phyloP scores from a whole-genome alignment of 768 basidiomycete species.

The Chalciporus chontae region DNA sequence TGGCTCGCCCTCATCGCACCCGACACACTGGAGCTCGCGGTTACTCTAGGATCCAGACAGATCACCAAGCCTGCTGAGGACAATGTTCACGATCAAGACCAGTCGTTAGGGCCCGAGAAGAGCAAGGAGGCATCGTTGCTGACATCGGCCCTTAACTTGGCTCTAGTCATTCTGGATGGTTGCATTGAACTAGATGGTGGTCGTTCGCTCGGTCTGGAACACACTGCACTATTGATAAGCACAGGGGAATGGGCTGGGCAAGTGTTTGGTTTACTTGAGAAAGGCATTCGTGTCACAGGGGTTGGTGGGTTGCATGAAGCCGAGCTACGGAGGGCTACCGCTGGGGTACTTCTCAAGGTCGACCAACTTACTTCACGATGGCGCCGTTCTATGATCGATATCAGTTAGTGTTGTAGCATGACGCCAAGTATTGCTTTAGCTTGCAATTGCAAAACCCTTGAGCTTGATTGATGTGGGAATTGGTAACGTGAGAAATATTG shows the following conservation, averaged over 20 bases:
- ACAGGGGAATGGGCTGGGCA: constrained; percentile 77
- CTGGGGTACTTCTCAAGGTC: constrained; percentile 78
- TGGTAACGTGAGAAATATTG: background rate
- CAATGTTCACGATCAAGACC: constrained; percentile 33
- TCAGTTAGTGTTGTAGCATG: constrained; percentile 16
- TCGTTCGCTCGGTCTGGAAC: constrained; percentile 67
- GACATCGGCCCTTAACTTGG: constrained; percentile 71
- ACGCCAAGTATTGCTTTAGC: too few relatives aligned
- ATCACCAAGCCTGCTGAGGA: constrained; percentile 42
- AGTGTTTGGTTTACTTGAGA: constrained; percentile 62
- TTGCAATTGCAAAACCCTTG: too few relatives aligned
- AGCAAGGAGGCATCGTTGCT: constrained; percentile 72
- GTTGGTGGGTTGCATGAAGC: constrained; percentile 64
- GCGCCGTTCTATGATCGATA: constrained; percentile 60
- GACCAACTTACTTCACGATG: constrained; percentile 68
- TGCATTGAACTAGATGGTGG: constrained; percentile 77
- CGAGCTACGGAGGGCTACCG: constrained; percentile 63
- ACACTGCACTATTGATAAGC: constrained; percentile 65
- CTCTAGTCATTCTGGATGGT: constrained; percentile 71
- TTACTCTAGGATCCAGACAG: constrained; percentile 71
- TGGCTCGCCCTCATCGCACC: constrained; percentile 83
- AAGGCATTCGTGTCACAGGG: constrained; percentile 56
- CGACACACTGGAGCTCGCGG: constrained; percentile 76
- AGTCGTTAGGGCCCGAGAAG: constrained; percentile 14
- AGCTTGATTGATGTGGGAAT: too few relatives aligned